A percentile compares a stretch with the other conserved stretches of the same genome.
Evolutionary conservation across 78 protist genomes (phyloP).

Genomic region (Monosiga brevicollis): DNA sequence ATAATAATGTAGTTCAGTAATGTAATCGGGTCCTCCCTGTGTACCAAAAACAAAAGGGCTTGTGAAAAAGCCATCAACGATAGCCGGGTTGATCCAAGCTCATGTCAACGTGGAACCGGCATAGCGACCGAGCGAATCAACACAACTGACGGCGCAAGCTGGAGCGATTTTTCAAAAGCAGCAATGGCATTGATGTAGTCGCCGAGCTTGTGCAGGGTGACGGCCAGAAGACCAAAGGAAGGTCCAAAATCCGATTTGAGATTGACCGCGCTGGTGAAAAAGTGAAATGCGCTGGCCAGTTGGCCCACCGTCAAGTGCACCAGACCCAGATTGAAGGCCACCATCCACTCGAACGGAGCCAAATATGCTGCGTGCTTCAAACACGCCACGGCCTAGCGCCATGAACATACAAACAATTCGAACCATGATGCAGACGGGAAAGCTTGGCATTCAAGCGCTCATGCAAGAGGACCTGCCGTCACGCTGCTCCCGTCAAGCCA

Average conservation of each 20-base stretch:
- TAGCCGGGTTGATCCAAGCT: no score
- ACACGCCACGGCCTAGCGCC: conserved; percentile 62
- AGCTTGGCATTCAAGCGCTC: no score
- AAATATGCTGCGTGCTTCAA: conserved; percentile 67
- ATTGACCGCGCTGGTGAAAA: conserved; percentile 48
- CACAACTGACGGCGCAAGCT: neutral
- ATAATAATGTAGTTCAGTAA: neutral
- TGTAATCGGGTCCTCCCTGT: neutral
- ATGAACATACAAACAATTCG: no score
- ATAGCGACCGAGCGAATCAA: no score
- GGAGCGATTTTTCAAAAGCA: conserved; percentile 37
- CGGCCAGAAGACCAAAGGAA: conserved; percentile 65
- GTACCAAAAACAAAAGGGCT: no score
- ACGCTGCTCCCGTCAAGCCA: no score
- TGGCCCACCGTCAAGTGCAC: conserved; percentile 50
- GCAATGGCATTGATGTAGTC: conserved; percentile 47
- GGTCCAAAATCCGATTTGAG: conserved; percentile 48
- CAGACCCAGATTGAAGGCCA: conserved; percentile 65
- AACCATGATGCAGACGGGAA: no score
- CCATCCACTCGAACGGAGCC: conserved; percentile 81
- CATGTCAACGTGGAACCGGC: no score
- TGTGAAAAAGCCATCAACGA: no score
- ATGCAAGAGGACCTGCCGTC: no score
- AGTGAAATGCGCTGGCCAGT: conserved; percentile 73
- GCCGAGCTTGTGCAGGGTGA: conserved; percentile 44